phyloP scores from a whole-genome alignment of 2,329 filamentous ascomycete genomes.

The Microcyclosporella mali region DNA sequence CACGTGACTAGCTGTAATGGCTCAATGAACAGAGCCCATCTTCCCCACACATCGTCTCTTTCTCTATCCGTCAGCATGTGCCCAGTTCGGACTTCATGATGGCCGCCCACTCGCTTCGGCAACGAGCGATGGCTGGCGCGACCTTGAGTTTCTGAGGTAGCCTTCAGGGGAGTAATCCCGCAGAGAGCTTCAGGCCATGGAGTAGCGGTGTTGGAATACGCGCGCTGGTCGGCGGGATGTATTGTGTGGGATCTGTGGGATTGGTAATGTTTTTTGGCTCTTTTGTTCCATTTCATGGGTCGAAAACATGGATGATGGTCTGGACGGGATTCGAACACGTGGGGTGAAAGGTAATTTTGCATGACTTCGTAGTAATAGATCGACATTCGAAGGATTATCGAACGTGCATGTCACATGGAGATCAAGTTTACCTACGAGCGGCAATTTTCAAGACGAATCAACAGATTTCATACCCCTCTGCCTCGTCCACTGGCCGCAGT shows the following conservation, averaged over 20 bases:
- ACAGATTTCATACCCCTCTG: no score
- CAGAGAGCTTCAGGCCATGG: slow-evolving; percentile 50
- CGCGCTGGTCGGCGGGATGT: slow-evolving; percentile 32
- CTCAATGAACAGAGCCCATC: slow-evolving; percentile 25
- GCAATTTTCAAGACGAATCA: no score
- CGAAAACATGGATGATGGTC: no score
- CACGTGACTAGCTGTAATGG: slow-evolving; percentile 31
- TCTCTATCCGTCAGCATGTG: slow-evolving; percentile 34
- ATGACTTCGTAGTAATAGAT: no score
- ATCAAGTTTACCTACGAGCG: no score
- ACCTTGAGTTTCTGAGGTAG: slow-evolving; percentile 50
- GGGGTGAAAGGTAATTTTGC: no score
- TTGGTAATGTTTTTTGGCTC: slow-evolving; percentile 33
- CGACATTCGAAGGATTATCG: no score
- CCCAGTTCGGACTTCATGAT: slow-evolving; percentile 52
- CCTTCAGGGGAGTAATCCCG: slow-evolving; percentile 56
- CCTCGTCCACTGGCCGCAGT: no score
- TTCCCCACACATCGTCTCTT: slow-evolving; percentile 15
- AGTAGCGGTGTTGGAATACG: slow-evolving; percentile 51
- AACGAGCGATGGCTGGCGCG: slow-evolving; percentile 48
- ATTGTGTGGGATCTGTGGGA: slow-evolving; percentile 24
- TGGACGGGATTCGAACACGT: no score
- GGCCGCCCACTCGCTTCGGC: slow-evolving; percentile 50
- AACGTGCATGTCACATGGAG: no score
- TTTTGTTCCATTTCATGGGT: background rate